Evolutionary conservation across 2,329 filamentous ascomycete species (phyloP), one percentile per base, ranked within the genome.

Genomic region (Cytospora mali): DNA sequence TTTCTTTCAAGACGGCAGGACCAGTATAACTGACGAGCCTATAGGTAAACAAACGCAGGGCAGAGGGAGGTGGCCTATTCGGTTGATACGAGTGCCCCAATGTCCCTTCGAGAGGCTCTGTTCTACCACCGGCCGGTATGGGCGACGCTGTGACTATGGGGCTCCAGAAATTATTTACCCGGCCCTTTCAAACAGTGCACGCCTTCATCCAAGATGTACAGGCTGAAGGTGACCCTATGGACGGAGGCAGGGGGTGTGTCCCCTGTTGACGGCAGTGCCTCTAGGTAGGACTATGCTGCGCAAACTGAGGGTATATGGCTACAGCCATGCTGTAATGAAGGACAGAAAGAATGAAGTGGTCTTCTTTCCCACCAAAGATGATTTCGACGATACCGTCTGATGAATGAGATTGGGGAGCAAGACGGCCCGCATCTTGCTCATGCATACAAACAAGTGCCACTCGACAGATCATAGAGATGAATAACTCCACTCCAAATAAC

Each of bases 21-120:
- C 0, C n/a, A 5, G 13, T 1, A 14, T 1, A 5, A 25, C 56
- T 65, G 31, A 65, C 60, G 23, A 2, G 4, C 1, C 6, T 6
- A 62, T 31, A 74, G 73, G 68, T 71, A 5, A 70, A 73, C 9
- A 72, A 70, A 64, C 67, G 72, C 46, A 71, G 65, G 56, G 64
- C 66, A 42, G 70, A 72, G 49, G 66, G 70, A 14, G 62, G 60
- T 25, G 53, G 58, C 1, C 46, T 65, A 1, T 63, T 62, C 14
- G 39, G 51, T 7, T 64, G 61, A 60, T 51, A n/a, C n/a, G n/a
- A n/a, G n/a, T 16, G 23, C 16, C 16, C 66, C 64, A 1, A 6
- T 3, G 1, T 10, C n/a, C 42, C n/a, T 23, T 46, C 21, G 42
- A 23, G 42, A 46, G 42, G 9, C 5, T 23, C 16, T 11, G 42